These are phyloP conservation scores for Suhomyces maxii DNA, from an alignment of 1,139 yeast genomes.

Conservation along the genomic window DNA sequence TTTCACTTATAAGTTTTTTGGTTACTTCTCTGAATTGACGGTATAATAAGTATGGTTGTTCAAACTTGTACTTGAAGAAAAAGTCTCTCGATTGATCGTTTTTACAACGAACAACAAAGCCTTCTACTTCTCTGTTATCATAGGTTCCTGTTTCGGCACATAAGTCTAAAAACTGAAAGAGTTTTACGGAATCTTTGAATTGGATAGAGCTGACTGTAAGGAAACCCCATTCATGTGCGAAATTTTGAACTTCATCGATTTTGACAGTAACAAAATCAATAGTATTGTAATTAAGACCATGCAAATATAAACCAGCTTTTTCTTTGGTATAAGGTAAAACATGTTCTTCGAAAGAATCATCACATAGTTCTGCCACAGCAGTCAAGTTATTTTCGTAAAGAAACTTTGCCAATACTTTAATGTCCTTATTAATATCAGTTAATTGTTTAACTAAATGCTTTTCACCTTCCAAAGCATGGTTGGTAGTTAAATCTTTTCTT, in stretches of 20 bases:
- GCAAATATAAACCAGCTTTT: conserved; percentile 80
- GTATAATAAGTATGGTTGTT: conserved; percentile 90
- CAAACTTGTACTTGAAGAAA: conserved; percentile 92
- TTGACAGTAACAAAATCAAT: conserved; percentile 65
- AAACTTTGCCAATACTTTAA: conserved; percentile 54
- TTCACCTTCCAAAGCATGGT: conserved; percentile 80
- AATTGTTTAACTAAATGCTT: conserved; percentile 57
- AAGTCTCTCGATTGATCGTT: conserved; percentile 41
- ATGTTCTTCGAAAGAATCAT: conserved; percentile 93
- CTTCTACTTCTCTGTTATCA: conserved; percentile 77
- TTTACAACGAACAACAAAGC: conserved; percentile 80
- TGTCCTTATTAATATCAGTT: conserved; percentile 32
- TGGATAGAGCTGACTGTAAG: conserved; percentile 49
- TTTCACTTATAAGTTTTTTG: conserved; percentile 50
- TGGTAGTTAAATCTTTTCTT: conserved; percentile 51
- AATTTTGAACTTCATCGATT: conserved; percentile 55
- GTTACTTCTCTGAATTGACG: conserved; percentile 91
- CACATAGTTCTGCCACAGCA: conserved; percentile 92
- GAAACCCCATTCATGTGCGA: conserved; percentile 77
- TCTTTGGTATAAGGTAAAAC: conserved; percentile 71
- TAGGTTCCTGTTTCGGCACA: conserved; percentile 71
- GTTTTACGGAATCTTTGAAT: conserved; percentile 35
- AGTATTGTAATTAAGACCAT: conserved; percentile 78
- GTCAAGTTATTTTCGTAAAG: conserved; percentile 60
- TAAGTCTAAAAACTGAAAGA: conserved; percentile 54